phyloP scores from a whole-genome alignment of 2,329 filamentous ascomycete genomes.

The Diplodia intermedia region DNA sequence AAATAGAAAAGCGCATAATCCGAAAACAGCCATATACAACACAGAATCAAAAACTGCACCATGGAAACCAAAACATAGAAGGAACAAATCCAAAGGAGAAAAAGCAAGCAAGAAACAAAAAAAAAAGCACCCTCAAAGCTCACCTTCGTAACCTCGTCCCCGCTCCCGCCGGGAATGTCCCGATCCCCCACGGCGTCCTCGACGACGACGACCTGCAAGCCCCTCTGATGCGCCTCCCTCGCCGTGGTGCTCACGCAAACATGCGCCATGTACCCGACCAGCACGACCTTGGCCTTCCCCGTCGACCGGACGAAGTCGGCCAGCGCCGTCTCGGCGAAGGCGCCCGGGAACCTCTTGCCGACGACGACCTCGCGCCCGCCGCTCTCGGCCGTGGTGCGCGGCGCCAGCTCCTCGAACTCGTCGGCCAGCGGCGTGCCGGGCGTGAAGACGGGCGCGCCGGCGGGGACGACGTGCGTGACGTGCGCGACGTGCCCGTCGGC shows the following conservation, averaged over 20 bases:
- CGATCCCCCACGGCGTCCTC: conserved; percentile 70
- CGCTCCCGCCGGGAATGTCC: conserved; percentile 68
- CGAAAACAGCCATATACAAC: too few relatives aligned
- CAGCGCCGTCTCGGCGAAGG: conserved; percentile 67
- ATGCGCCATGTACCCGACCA: conserved; percentile 70
- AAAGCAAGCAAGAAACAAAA: background rate
- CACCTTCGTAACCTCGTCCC: conserved; percentile 59
- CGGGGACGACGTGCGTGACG: conserved; percentile 65
- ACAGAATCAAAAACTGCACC: too few relatives aligned
- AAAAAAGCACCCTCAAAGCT: conserved; percentile 29
- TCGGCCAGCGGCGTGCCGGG: conserved; percentile 65
- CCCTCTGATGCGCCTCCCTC: conserved; percentile 64
- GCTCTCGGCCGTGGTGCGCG: conserved; percentile 48
- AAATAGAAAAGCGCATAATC: background rate
- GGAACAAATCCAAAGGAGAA: background rate
- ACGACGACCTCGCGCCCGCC: conserved; percentile 59
- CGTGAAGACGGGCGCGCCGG: conserved; percentile 71
- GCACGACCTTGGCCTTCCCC: conserved; percentile 65
- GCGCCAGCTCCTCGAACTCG: conserved; percentile 66
- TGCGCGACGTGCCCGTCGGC: conserved; percentile 65
- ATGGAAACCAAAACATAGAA: too few relatives aligned
- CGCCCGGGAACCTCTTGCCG: conserved; percentile 63
- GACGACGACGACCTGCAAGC: conserved; percentile 68
- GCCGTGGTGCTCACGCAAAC: conserved; percentile 70
- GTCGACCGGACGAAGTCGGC: conserved; percentile 60